Conservation (phyloP, 2,329 filamentous ascomycete genomes). For the Elsinoe arachidis region DNA sequence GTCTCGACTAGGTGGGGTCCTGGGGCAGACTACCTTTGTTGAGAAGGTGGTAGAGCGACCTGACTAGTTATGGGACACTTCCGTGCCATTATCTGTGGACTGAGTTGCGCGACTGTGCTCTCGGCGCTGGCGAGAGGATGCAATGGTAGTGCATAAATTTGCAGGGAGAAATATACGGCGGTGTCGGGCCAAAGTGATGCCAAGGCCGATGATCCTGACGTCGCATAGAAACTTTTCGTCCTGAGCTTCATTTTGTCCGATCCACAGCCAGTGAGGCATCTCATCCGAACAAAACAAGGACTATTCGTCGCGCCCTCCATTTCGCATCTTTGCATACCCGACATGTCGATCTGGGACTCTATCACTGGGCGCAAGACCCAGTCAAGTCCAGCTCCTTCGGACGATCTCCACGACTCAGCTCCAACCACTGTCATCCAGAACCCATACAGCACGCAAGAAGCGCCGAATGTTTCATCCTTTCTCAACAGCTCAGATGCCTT, state of each 20-base stretch:
- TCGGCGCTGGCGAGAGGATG: no score
- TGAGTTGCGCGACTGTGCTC: no score
- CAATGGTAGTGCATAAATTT: neutral
- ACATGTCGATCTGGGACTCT: conserved; percentile 52
- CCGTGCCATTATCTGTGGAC: no score
- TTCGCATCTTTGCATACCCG: conserved; percentile 14
- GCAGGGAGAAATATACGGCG: neutral
- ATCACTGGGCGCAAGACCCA: conserved; percentile 50
- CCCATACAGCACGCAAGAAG: conserved; percentile 48
- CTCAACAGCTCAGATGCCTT: conserved; percentile 66
- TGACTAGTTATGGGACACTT: no score
- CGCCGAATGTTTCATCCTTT: conserved; percentile 79
- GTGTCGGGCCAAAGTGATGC: neutral
- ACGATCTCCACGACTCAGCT: conserved; percentile 39
- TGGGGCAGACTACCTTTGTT: no score
- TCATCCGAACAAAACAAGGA: neutral
- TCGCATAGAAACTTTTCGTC: conserved; percentile 9
- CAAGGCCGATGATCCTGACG: conserved; percentile 10
- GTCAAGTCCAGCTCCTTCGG: conserved; percentile 33
- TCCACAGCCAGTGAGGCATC: neutral
- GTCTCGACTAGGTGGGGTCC: no score
- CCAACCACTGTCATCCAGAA: conserved; percentile 26
- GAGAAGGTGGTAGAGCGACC: no score
- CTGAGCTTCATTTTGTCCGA: neutral
- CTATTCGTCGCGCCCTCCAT: neutral